Evolutionary conservation across 2,329 filamentous ascomycete genomes (phyloP).

Genomic region (Fusarium sp.): DNA sequence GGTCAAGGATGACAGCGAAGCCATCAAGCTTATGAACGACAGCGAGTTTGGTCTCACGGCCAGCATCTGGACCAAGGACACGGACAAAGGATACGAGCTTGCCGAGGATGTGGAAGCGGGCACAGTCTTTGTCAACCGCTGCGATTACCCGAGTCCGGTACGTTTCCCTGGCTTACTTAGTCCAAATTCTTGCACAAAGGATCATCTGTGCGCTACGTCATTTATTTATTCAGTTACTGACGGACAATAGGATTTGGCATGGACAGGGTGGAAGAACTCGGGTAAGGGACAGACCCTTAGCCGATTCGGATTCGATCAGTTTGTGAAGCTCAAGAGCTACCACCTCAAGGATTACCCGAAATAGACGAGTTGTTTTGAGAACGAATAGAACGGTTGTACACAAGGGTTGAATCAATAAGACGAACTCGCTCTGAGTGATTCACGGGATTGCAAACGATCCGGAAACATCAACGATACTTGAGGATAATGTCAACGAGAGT

Average conservation of each 20-base stretch:
- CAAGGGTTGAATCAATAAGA: slow-evolving; percentile 36
- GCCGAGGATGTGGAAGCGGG: slow-evolving; percentile 89
- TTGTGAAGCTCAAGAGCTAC: slow-evolving; percentile 96
- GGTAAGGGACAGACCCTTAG: slow-evolving; percentile 93
- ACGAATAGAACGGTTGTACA: slow-evolving; percentile 17
- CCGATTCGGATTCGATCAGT: slow-evolving; percentile 93
- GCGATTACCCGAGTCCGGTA: slow-evolving; percentile 93
- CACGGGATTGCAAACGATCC: neutral
- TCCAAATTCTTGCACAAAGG: neutral
- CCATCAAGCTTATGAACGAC: slow-evolving; percentile 91
- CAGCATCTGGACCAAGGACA: slow-evolving; percentile 97
- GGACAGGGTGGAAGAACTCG: slow-evolving; percentile 98
- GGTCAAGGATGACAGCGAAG: slow-evolving; percentile 85
- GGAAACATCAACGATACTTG: too few species aligned
- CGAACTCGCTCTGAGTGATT: slow-evolving; percentile 20
- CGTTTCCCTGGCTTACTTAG: slow-evolving; percentile 53
- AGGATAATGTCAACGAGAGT: neutral
- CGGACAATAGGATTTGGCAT: slow-evolving; percentile 82
- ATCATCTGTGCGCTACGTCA: slow-evolving; percentile 7
- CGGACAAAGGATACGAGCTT: slow-evolving; percentile 80
- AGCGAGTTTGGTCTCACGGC: slow-evolving; percentile 94
- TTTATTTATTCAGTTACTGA: slow-evolving; percentile 34
- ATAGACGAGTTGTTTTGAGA: slow-evolving; percentile 52
- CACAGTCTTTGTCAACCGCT: slow-evolving; percentile 96
- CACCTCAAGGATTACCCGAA: slow-evolving; percentile 88